phyloP scores from a whole-genome alignment of 2,329 filamentous ascomycete species.

The Hyphodiscus sp. region DNA sequence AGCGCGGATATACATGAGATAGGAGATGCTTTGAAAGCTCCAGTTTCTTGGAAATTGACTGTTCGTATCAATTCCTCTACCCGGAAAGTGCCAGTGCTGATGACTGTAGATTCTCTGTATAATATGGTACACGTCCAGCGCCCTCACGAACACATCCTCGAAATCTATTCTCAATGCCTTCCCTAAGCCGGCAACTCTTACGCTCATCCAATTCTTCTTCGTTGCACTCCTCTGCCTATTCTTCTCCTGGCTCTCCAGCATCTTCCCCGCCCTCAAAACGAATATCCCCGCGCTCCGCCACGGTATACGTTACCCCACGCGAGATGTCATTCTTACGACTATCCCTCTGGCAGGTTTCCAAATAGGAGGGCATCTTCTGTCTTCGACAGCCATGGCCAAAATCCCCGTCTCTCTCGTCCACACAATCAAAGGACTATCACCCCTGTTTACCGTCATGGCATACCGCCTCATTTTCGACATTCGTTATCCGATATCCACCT shows the following conservation, averaged over 20 bases:
- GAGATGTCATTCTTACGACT: conserved; percentile 77
- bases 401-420: conserved; percentile 97
- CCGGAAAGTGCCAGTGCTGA: conserved; percentile 22
- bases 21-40: conserved; percentile 82
- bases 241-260: conserved; percentile 66
- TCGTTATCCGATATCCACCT: conserved; percentile 79
- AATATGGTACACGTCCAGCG: conserved; percentile 92
- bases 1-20: conserved; percentile 92
- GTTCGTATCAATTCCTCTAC: conserved; percentile 45
- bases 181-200: conserved; percentile 84
- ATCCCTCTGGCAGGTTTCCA: conserved; percentile 91
- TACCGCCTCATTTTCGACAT: conserved; percentile 88
- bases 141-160: conserved; percentile 93
- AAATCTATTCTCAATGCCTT: conserved; percentile 94
- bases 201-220: conserved; percentile 87
- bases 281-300: conserved; percentile 74
- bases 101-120: conserved; percentile 67
- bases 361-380: conserved; percentile 87
- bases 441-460: conserved; percentile 88
- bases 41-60: conserved; percentile 80
- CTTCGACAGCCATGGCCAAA: conserved; percentile 85
- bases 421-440: conserved; percentile 96
- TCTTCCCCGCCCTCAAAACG: conserved; percentile 64
- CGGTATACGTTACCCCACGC: conserved; percentile 73
- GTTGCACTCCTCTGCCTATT: conserved; percentile 83